Evolutionary conservation across 331 rosid species (phyloP), one percentile per base, ranked within the genome.

Genomic region (Erythrophleum ivorense): DNA sequence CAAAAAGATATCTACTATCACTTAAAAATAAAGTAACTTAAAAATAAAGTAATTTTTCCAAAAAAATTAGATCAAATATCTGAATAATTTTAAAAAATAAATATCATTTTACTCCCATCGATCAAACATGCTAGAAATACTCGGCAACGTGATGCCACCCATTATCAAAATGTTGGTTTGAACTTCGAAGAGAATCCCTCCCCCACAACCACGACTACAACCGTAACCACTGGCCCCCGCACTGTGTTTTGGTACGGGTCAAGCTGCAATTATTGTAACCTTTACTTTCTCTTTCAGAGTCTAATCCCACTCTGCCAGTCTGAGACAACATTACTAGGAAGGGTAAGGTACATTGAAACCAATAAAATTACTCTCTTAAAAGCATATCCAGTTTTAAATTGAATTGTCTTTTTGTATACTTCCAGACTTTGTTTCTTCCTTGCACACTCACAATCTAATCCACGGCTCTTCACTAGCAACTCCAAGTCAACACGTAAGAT

Each of bases 401-500:
- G 64, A 58, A 69, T 11, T 21, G 75, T 12, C 57, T 5, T 45
- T 43, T 19, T 24, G 57, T 21, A 9, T 33, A 7, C 16, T 48
- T 21, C 0, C 14, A 36, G 41, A 3, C 8, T 24, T 46, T 69
- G 74, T 45, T 69, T 43, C 15, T n/a, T 19, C 14, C 13, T 7
- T 12, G 0, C 72, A 40, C 49, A 10, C n/a, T 6, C 3, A 5
- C 55, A 5, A n/a, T 43, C 54, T 43, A 68, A 69, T 19, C 38
- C 74, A 5, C 55, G 11, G 33, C 2, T 45, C 54, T 45, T 45
- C 19, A 8, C 55, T 0, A 69, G 38, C 57, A 45, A 21, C 57
- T 10, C 40, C 75, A 49, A n/a, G 59, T 71, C 76, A 29, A 46
- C 75, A 70, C 75, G 41, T 43, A 7, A 18, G 29, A 19, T 14